phyloP scores from a whole-genome alignment of 2,329 filamentous ascomycete genomes.

The Penicillium rolfsii region DNA sequence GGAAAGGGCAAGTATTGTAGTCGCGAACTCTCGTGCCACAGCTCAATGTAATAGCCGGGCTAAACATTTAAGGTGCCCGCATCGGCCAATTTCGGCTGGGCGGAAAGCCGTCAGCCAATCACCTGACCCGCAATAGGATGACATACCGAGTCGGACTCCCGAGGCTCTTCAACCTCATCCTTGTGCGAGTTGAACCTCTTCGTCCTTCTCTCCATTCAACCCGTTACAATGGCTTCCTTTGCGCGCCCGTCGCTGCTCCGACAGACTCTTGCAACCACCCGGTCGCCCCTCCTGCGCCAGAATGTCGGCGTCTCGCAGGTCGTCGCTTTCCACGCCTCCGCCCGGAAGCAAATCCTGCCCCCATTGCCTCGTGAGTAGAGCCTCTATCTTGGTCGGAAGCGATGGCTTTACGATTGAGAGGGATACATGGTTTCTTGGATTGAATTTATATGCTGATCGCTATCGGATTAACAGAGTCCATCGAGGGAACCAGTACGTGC shows the following conservation, averaged over 20 bases:
- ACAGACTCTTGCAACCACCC: slow-evolving; percentile 42
- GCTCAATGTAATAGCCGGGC: slow-evolving; percentile 19
- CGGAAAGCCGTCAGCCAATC: slow-evolving; percentile 41
- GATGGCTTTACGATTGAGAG: neutral
- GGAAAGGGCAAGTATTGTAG: neutral
- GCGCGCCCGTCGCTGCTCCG: slow-evolving; percentile 44
- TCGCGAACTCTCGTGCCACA: neutral
- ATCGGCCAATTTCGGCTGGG: slow-evolving; percentile 47
- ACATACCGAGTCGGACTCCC: slow-evolving; percentile 45
- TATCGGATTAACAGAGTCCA: slow-evolving; percentile 60
- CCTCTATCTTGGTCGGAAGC: slow-evolving; percentile 6
- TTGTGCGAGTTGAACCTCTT: slow-evolving; percentile 26
- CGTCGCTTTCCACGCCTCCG: slow-evolving; percentile 85
- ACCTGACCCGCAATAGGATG: slow-evolving; percentile 41
- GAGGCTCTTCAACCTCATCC: slow-evolving; percentile 43
- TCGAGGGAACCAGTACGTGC: slow-evolving; percentile 72
- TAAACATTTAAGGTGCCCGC: slow-evolving; percentile 24
- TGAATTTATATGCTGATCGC: slow-evolving; percentile 48
- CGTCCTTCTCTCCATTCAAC: slow-evolving; percentile 23
- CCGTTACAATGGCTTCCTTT: slow-evolving; percentile 46
- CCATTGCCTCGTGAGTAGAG: slow-evolving; percentile 75
- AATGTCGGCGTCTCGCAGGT: slow-evolving; percentile 55
- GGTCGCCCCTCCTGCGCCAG: slow-evolving; percentile 40
- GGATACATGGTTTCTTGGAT: neutral
- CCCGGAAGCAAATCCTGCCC: slow-evolving; percentile 75